Percentiles rank a stretch among this genome's conserved stretches.
Conservation (phyloP, 805 yeast genomes). For the Lipomyces sp. region DNA sequence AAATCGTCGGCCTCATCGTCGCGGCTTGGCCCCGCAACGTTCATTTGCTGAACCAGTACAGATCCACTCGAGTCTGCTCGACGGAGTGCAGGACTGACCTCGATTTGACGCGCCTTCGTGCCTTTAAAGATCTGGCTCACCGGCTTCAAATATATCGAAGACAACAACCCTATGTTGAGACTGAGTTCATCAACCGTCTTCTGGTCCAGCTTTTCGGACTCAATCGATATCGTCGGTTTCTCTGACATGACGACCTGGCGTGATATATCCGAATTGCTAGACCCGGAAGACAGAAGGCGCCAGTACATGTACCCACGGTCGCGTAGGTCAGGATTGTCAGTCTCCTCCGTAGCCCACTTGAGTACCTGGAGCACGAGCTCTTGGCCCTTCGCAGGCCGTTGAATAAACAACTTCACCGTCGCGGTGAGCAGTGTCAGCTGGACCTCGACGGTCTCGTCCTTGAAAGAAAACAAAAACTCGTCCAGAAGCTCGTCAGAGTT, state of each 20-base stretch:
- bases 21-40: neutral
- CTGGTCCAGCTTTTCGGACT: conserved; percentile 68
- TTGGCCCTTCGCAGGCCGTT: conserved; percentile 54
- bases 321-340: conserved; percentile 78
- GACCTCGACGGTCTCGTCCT: conserved; percentile 67
- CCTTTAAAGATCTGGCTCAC: conserved; percentile 24
- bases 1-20: conserved; percentile 1
- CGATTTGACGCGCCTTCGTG: conserved; percentile 17
- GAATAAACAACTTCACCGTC: conserved; percentile 62
- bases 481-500: conserved; percentile 44
- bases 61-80: conserved; percentile 4
- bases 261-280: conserved; percentile 43
- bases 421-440: conserved; percentile 74
- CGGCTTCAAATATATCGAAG: conserved; percentile 76
- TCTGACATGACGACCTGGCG: conserved; percentile 56
- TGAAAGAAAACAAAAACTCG: conserved; percentile 47
- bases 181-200: conserved; percentile 74
- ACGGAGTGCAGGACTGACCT: conserved; percentile 23
- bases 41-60: conserved; percentile 4
- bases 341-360: conserved; percentile 67
- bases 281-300: conserved; percentile 62
- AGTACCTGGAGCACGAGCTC: conserved; percentile 55
- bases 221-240: conserved; percentile 61
- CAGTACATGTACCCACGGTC: conserved; percentile 84
- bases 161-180: conserved; percentile 74